Conservation (phyloP, 768 basidiomycete species). For the Phaffia australis region DNA sequence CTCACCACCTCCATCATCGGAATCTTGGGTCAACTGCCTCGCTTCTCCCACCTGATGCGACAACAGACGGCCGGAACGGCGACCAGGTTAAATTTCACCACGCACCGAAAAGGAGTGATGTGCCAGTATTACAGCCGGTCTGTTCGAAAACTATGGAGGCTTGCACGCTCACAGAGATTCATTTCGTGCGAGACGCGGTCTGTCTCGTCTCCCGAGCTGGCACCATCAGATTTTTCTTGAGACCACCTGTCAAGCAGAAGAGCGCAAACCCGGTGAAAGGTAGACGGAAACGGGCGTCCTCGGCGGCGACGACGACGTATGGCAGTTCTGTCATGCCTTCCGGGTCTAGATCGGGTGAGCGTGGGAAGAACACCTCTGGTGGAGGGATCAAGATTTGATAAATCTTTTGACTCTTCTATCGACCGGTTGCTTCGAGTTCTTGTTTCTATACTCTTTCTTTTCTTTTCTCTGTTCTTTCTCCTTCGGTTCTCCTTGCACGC, state of each 20-base stretch:
- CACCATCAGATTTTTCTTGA: slow-evolving; percentile 63
- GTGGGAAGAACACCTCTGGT: no score
- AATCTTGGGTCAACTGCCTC: slow-evolving; percentile 45
- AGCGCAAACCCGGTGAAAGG: no score
- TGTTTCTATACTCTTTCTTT: no score
- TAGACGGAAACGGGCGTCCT: no score
- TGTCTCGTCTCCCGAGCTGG: slow-evolving; percentile 69
- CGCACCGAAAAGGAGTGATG: slow-evolving; percentile 80
- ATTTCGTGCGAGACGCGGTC: slow-evolving; percentile 65
- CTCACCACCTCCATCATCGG: slow-evolving; percentile 37
- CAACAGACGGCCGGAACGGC: slow-evolving; percentile 1
- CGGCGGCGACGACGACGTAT: no score
- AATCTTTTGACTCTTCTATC: no score
- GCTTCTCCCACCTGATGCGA: slow-evolving; percentile 18
- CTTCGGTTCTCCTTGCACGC: no score
- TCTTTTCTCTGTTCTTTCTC: no score
- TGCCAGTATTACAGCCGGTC: slow-evolving; percentile 81
- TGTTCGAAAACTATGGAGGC: slow-evolving; percentile 74
- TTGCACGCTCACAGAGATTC: slow-evolving; percentile 62
- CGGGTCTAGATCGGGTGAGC: no score
- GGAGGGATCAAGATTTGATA: no score
- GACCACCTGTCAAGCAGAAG: slow-evolving; percentile 27
- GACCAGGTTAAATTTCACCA: slow-evolving; percentile 51
- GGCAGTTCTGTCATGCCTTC: no score
- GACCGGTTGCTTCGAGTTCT: no score